Evolutionary conservation across 1,139 yeast species (phyloP), one percentile per base, ranked within the genome.

Genomic region (Blastobotrys aristatus): DNA sequence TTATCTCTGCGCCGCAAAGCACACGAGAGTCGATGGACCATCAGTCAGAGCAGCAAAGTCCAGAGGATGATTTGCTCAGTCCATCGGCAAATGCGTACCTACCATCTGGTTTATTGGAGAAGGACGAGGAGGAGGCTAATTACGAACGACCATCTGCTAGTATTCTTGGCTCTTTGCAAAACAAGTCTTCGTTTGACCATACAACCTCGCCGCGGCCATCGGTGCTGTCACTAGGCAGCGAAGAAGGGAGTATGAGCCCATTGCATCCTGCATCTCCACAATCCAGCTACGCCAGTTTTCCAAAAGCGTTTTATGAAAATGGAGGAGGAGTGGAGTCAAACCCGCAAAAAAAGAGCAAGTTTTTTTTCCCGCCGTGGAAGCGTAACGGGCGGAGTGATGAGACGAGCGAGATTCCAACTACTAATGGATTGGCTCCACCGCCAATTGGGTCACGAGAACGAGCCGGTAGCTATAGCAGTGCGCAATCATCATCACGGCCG

Each of bases 101-200:
- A 30, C 67, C 67, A 13, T 60, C 67, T n/a, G 61, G 63, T 38
- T 42, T 64, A 36, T 60, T 64, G 45, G 63, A 59, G 2, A 52
- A 61, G 8, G 67, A 63, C 40, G 66, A 18, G 14, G 26, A 16
- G 14, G 26, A 14, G 29, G 14, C 13, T 16, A 27, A 39, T 7
- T 17, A 41, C 14, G 34, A 16, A 14, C 48, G 62, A 21, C 56
- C 61, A 7, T 57, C 63, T 2, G 59, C 53, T 3, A 40, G 53
- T 2, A 49, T 59, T 40, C 48, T 60, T 5, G 57, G 58, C 2
- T 59, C 60, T 0, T 44, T 58, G 32, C 55, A 54, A 22, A 14
- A 18, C 34, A 39, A 40, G 40, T 4, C 48, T 39, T 51, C 55
- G 6, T 47, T 54, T 32, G 56, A 50, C 33, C n/a, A 36, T 17